Evolutionary conservation across 2,329 filamentous ascomycete genomes (phyloP).

Genomic region (Aureobasidium musti): DNA sequence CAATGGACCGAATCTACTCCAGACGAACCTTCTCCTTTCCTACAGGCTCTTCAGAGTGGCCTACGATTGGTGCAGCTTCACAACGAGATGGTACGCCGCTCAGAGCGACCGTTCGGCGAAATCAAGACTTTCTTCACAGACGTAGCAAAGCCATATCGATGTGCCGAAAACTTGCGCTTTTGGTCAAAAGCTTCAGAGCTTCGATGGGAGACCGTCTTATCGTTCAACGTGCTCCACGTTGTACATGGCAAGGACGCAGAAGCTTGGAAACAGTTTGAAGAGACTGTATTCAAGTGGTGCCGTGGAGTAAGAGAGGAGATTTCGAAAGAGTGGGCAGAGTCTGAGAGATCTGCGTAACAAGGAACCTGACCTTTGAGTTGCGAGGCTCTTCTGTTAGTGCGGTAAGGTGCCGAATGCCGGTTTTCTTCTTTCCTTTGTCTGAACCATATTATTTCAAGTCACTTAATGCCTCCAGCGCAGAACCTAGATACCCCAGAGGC

Average conservation of each 20-base stretch:
- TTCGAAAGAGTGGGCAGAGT: constrained; percentile 64
- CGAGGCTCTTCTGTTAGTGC: background rate
- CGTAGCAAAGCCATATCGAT: constrained; percentile 89
- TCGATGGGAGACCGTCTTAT: constrained; percentile 83
- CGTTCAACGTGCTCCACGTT: constrained; percentile 81
- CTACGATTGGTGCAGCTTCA: constrained; percentile 81
- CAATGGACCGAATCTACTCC: constrained; percentile 64
- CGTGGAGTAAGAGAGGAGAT: constrained; percentile 80
- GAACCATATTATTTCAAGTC: background rate
- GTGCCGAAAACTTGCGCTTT: constrained; percentile 89
- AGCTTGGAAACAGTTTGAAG: constrained; percentile 80
- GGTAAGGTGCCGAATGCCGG: constrained; percentile 4
- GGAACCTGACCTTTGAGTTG: background rate
- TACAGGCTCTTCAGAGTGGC: constrained; percentile 73
- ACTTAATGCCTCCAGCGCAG: constrained; percentile 24
- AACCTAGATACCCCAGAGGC: constrained; percentile 27
- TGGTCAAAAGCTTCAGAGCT: constrained; percentile 97
- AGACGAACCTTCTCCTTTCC: constrained; percentile 66
- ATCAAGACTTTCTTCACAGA: constrained; percentile 91
- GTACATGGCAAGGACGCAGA: constrained; percentile 71
- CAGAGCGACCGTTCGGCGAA: constrained; percentile 80
- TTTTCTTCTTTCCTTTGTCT: constrained; percentile 17
- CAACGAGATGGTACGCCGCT: constrained; percentile 83
- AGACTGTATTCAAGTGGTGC: constrained; percentile 81
- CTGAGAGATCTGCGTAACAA: constrained; percentile 15